Percentiles rank a stretch among this genome's conserved stretches.
Evolutionary conservation across 768 basidiomycete species (phyloP).

Genomic region (Xerocomellus dryophilus): DNA sequence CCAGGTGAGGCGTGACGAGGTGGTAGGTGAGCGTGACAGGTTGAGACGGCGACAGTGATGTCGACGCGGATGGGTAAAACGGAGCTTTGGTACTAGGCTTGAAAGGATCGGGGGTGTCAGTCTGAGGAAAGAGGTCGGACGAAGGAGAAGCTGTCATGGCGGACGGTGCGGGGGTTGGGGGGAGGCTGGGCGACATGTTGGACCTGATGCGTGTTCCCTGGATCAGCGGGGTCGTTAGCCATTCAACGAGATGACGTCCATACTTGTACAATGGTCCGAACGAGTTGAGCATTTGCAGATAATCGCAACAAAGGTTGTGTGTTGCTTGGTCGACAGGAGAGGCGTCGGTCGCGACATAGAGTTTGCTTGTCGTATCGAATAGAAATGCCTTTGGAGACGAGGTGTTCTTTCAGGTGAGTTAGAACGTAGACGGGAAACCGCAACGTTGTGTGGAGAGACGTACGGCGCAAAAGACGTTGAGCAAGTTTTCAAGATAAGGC

Average conservation of each 20-base stretch:
- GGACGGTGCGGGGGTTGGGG: constrained; percentile 14
- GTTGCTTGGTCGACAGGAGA: constrained; percentile 88
- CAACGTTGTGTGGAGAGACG: constrained; percentile 16
- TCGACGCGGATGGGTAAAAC: constrained; percentile 69
- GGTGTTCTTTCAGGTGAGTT: constrained; percentile 58
- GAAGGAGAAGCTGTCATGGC: not conserved
- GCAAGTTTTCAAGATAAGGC: constrained; percentile 80
- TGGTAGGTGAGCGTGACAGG: constrained; percentile 83
- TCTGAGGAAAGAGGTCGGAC: not conserved
- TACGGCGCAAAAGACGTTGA: constrained; percentile 83
- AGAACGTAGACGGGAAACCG: not conserved
- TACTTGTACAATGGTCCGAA: constrained; percentile 87
- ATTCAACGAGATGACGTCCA: constrained; percentile 1
- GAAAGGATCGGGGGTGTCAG: constrained; percentile 4
- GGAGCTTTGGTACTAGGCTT: constrained; percentile 38
- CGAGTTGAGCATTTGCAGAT: constrained; percentile 80
- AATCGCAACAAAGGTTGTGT: constrained; percentile 88
- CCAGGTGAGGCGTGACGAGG: constrained; percentile 68
- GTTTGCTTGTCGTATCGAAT: constrained; percentile 79
- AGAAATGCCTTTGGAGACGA: constrained; percentile 92
- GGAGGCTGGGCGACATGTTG: constrained; percentile 8
- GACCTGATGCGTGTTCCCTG: constrained; percentile 16
- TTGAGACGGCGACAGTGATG: constrained; percentile 53
- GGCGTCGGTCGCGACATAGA: constrained; percentile 92
- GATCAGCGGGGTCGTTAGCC: constrained; percentile 1